phyloP scores from a whole-genome alignment of 2,329 filamentous ascomycete genomes.

The Setomelanomma holmii region DNA sequence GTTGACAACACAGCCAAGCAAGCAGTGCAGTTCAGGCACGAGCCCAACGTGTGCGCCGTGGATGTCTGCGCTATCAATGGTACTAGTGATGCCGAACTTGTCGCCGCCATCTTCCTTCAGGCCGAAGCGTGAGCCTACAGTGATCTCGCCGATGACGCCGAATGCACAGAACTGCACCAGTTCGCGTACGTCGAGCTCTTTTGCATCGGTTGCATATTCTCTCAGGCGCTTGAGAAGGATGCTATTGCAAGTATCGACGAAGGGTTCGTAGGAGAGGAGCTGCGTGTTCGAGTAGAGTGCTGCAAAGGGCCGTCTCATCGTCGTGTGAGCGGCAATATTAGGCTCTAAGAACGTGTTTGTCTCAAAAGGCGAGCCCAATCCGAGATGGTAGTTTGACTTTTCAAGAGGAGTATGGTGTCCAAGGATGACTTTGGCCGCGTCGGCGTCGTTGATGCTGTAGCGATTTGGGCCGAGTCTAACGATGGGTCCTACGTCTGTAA shows the following conservation, averaged over 20 bases:
- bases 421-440: constrained; percentile 13
- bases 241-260: constrained; percentile 46
- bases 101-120: constrained; percentile 21
- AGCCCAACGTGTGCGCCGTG: constrained; percentile 7
- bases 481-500: constrained; percentile 14
- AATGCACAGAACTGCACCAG: constrained; percentile 60
- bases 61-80: background rate
- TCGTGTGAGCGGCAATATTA: constrained; percentile 42
- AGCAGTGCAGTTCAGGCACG: constrained; percentile 9
- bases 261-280: constrained; percentile 49
- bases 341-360: constrained; percentile 49
- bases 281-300: constrained; percentile 49
- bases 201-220: constrained; percentile 23
- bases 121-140: constrained; percentile 41
- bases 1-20: background rate
- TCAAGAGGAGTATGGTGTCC: constrained; percentile 13
- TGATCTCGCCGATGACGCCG: constrained; percentile 62
- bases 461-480: constrained; percentile 21
- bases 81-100: constrained; percentile 6
- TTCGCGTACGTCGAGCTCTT: constrained; percentile 50
- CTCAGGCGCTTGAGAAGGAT: constrained; percentile 42
- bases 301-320: constrained; percentile 45
- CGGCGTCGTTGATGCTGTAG: constrained; percentile 19
- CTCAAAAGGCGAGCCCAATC: constrained; percentile 14
- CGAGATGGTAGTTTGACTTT: constrained; percentile 37